Evolutionary conservation across 805 yeast species (phyloP).

Genomic region (Saccharomycopsis sp.): DNA sequence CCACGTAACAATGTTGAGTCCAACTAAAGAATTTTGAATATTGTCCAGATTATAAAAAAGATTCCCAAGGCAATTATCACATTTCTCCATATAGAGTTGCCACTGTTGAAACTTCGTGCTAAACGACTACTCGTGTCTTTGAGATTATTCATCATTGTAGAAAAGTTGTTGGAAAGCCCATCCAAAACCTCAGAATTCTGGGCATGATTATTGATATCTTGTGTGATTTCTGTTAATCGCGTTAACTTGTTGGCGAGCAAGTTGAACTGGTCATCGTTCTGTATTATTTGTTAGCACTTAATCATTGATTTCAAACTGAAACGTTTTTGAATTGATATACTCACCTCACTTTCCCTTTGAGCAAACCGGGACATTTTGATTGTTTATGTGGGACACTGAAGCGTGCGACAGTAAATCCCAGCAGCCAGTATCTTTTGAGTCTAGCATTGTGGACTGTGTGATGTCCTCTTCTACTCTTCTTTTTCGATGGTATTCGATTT

Average conservation of each 20-base stretch:
- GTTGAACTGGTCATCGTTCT: slow-evolving; percentile 60
- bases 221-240: slow-evolving; percentile 56
- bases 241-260: slow-evolving; percentile 60
- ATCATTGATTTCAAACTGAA: too few species aligned
- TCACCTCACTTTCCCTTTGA: neutral
- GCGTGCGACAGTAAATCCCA: neutral
- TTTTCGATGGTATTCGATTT: too few species aligned
- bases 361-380: neutral
- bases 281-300: neutral
- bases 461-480: too few species aligned
- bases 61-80: slow-evolving; percentile 48
- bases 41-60: slow-evolving; percentile 51
- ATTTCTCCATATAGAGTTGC: slow-evolving; percentile 53
- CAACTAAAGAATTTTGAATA: slow-evolving; percentile 43
- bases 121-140: slow-evolving; percentile 45
- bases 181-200: slow-evolving; percentile 39
- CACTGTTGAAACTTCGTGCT: slow-evolving; percentile 49
- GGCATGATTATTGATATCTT: slow-evolving; percentile 62
- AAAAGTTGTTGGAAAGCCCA: slow-evolving; percentile 44
- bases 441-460: too few species aligned
- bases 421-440: too few species aligned
- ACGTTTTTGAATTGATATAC: neutral
- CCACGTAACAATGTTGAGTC: too few species aligned
- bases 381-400: neutral
- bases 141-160: slow-evolving; percentile 41